Evolutionary conservation across 2,329 filamentous ascomycete species (phyloP).

Genomic region (Teratosphaeria zuluensis): DNA sequence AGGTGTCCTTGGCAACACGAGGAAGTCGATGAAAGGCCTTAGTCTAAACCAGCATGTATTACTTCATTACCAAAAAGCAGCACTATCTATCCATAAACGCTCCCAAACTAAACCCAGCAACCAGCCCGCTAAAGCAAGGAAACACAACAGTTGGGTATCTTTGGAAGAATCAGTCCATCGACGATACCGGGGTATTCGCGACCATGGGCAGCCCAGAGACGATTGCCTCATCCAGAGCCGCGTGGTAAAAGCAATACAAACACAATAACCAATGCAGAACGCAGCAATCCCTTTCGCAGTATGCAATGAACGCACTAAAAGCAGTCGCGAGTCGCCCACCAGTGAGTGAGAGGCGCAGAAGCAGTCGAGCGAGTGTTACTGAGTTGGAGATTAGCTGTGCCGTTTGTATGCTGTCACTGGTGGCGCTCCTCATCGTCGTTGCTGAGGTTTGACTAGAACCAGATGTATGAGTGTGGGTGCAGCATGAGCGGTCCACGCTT

Average conservation of each 20-base stretch:
- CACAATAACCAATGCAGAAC: conserved; percentile 4
- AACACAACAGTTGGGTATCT: conserved; percentile 4
- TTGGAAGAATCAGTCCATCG: conserved; percentile 4
- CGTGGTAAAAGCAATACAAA: not conserved
- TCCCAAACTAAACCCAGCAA: not conserved
- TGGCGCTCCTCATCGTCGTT: not conserved
- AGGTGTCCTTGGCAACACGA: no score
- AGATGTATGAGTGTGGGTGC: not conserved
- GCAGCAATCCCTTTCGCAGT: not conserved
- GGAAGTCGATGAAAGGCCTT: not conserved
- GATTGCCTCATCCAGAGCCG: not conserved
- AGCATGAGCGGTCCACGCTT: not conserved
- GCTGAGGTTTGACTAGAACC: not conserved
- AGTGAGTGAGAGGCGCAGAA: not conserved
- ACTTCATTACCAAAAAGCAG: not conserved
- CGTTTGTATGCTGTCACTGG: not conserved
- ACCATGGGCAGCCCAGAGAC: not conserved
- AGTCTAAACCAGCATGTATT: not conserved
- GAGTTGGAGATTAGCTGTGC: conserved; percentile 1
- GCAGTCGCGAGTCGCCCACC: not conserved
- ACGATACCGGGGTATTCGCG: conserved; percentile 5
- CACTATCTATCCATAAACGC: not conserved
- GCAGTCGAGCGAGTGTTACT: not conserved
- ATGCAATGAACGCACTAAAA: not conserved
- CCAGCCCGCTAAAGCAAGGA: not conserved